Evolutionary conservation across 2,329 filamentous ascomycete species (phyloP), one percentile per base, ranked within the genome.

Genomic region (Cyanodermella asteris): DNA sequence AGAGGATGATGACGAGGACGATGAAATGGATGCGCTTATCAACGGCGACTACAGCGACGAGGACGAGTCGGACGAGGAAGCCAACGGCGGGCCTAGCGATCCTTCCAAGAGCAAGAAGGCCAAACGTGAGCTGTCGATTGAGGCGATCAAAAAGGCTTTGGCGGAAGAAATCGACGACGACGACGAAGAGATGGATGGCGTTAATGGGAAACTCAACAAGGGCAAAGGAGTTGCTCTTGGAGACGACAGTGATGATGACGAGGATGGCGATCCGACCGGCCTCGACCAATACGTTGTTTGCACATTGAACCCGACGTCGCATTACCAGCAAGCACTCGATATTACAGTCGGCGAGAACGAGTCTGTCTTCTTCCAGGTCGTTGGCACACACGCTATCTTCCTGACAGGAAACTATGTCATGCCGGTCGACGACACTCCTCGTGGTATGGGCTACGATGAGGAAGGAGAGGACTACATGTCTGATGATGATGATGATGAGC

Each of bases 401-500:
- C 66, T 97, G 31, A 94, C 84, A 34, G 87, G 87, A 40, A 97
- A 97, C 67, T 94, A 91, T 53, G 65, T 97, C 38, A 66, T 87
- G 33, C 60, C 65, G 44, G 59, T 69, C 33, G 61, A 70, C 30
- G 56, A 64, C 23, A n/a, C n/a, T n/a, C n/a, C n/a, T n/a, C n/a
- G n/a, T n/a, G n/a, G n/a, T n/a, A n/a, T n/a, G n/a, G 64, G 45
- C 29, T 49, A 60, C 23, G 55, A 62, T 20, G 55, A 74, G 23
- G 63, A 72, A 25, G 61, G 64, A 23, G 61, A 65, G 23, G 64
- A 65, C 24, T 63, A 66, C 12, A 62, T 66, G 21, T 58, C 66
- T 12, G 64, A 69, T 11, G 63, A 69, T 21, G 51, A 64, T 12
- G 56, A 62, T 15, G 68, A 73, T 6, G 66, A 72, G 31, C 66